Base-by-base conservation (phyloP, 2,329 filamentous ascomycete genomes). In the Talaromyces sp. region DNA sequence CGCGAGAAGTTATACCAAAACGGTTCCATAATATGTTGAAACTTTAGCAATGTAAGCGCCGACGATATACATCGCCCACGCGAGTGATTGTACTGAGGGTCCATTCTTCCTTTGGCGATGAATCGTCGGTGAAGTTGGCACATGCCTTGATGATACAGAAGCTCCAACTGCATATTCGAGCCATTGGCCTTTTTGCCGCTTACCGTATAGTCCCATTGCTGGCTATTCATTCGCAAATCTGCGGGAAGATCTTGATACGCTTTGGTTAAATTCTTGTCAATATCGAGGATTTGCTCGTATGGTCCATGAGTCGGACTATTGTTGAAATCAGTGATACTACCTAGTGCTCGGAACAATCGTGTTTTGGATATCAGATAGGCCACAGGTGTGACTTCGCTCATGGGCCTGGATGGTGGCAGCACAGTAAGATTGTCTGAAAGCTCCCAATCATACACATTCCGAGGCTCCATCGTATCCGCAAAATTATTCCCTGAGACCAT, bases 91-190 rank as follows among this genome's bases (percentile, higher is more conserved):
- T 96, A 98, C 9, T 92, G 86, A 10, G 90, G 83, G 70, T 94
- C 94, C 65, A 90, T 86, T 59, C 90, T 84, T 6, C 92, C 91
- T 64, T 89, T 86, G 13, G 86, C 83, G 65, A 97, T 85, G 75
- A 94, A 97, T 68, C 93, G 93, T 59, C 93, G 86, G 76, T 99
- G 95, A 47, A 99, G 85, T 24, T 97, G 86, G 71, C 92, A 96
- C 71, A 96, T 85, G n/a, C 93, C 90, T 78, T 96, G 97, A 68
- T 96, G 88, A 73, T 93, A 96, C 5, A 97, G 24, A 19, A 59
- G 19, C 19, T 54, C 56, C 33, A 64, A 31, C 6, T 60, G 35
- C 62, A 64, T 33, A 22, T 27, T 49, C n/a, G 65, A 64, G 27
- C 39, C 19, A 9, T 41, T 60, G 27, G 61, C 61, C 33, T 63